phyloP scores from a whole-genome alignment of 768 basidiomycete genomes.

The Psilocybe sp. region DNA sequence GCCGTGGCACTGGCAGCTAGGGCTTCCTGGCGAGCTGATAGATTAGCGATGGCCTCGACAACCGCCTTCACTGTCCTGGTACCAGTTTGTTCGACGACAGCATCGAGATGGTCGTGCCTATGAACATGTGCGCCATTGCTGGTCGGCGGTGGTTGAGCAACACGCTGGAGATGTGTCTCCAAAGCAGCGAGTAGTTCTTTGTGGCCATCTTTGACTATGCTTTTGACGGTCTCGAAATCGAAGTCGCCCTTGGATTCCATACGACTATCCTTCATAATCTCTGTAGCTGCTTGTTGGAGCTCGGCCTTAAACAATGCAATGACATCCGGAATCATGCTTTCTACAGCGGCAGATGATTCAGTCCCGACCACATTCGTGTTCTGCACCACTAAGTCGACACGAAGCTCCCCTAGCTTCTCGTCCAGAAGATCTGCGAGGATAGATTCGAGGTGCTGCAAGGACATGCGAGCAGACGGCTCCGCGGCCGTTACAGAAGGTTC shows the following conservation, averaged over 20 bases:
- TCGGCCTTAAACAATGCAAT: slow-evolving; percentile 67
- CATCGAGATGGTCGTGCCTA: slow-evolving; percentile 32
- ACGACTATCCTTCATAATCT: slow-evolving; percentile 57
- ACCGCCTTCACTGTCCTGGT: slow-evolving; percentile 57
- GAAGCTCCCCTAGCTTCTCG: slow-evolving; percentile 59
- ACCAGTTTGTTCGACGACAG: slow-evolving; percentile 55
- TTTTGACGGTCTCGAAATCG: slow-evolving; percentile 74
- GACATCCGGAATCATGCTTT: slow-evolving; percentile 49
- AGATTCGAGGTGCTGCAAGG: slow-evolving; percentile 58
- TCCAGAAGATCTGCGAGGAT: slow-evolving; percentile 64
- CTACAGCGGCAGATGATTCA: too few species aligned
- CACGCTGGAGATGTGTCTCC: slow-evolving; percentile 55
- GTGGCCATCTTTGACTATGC: slow-evolving; percentile 66
- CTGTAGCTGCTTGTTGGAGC: slow-evolving; percentile 58
- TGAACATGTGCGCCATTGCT: slow-evolving; percentile 16
- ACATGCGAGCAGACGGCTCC: slow-evolving; percentile 55
- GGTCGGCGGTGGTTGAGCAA: slow-evolving; percentile 38
- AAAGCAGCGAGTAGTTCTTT: slow-evolving; percentile 55
- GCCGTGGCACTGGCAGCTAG: slow-evolving; percentile 43
- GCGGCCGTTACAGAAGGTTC: slow-evolving; percentile 34
- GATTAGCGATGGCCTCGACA: slow-evolving; percentile 54
- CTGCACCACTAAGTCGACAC: slow-evolving; percentile 31
- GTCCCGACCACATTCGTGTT: slow-evolving; percentile 12
- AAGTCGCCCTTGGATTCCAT: slow-evolving; percentile 74
- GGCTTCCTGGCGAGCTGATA: slow-evolving; percentile 55